A percentile compares a stretch with the other conserved stretches of the same genome.
Evolutionary conservation across 176 grass and related monocot species (phyloP).

Genomic region (Ampelocalamus luodianensis): DNA sequence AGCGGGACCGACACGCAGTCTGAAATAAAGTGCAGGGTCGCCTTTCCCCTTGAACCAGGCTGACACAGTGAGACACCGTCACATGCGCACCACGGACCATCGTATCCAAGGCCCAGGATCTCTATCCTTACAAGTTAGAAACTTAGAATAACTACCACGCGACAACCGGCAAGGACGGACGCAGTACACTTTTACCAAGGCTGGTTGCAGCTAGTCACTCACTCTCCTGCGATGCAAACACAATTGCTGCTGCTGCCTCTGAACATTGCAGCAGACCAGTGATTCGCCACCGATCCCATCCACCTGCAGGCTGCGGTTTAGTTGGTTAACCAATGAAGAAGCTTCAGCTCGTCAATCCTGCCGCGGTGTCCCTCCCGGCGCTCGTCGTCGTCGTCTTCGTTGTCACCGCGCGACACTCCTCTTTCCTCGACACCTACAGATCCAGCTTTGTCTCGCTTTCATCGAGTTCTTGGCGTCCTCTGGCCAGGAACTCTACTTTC

Average conservation of each 20-base stretch:
- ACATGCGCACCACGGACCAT: neutral
- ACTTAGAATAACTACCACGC: neutral
- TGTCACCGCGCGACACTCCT: neutral
- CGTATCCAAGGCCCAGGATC: neutral
- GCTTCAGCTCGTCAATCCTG: slow-evolving; percentile 37
- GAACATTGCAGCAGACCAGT: neutral
- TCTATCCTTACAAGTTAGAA: neutral
- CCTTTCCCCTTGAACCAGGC: neutral
- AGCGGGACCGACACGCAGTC: neutral
- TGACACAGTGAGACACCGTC: neutral
- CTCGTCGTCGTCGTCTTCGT: slow-evolving; percentile 35
- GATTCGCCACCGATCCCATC: neutral
- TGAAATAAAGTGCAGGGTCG: neutral
- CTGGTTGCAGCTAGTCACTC: neutral
- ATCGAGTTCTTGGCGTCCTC: neutral
- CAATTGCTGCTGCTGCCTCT: neutral
- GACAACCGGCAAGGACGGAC: neutral
- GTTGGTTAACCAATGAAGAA: slow-evolving; percentile 23
- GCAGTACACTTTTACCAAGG: neutral
- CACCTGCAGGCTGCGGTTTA: neutral
- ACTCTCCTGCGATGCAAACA: neutral
- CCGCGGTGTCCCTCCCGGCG: slow-evolving; percentile 30
- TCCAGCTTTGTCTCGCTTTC: neutral
- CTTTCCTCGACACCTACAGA: slow-evolving; percentile 15
- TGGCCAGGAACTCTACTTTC: neutral